Conservation (phyloP, 495 filamentous ascomycete genomes). For the Penicillium riverlandense region DNA sequence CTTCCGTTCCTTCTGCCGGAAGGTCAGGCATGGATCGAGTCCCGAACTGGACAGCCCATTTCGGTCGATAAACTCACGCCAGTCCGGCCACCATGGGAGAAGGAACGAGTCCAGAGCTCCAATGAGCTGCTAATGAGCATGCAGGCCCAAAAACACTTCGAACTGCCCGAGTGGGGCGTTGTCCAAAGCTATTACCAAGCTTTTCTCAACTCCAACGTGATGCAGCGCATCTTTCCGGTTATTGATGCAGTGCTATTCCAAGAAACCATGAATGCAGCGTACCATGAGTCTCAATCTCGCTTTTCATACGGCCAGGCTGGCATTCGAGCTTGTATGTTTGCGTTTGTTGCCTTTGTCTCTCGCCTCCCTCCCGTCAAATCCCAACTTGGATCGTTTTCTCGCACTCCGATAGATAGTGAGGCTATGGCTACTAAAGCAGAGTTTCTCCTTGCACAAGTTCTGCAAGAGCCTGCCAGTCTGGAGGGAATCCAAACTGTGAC, state of each 20-base stretch:
- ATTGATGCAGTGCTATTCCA: slow-evolving; percentile 33
- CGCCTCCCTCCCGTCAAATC: slow-evolving; percentile 18
- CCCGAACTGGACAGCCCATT: slow-evolving; percentile 36
- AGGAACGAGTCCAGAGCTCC: slow-evolving; percentile 20
- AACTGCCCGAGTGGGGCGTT: slow-evolving; percentile 18
- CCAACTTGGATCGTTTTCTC: not conserved
- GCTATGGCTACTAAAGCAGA: slow-evolving; percentile 28
- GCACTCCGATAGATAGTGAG: slow-evolving; percentile 25
- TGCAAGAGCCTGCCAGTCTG: slow-evolving; percentile 32
- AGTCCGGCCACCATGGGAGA: slow-evolving; percentile 26
- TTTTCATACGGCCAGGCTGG: slow-evolving; percentile 14
- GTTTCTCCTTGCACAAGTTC: slow-evolving; percentile 29
- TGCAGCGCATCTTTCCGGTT: slow-evolving; percentile 37
- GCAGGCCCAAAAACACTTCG: slow-evolving; percentile 13
- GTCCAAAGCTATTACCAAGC: slow-evolving; percentile 17
- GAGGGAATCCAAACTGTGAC: slow-evolving; percentile 35
- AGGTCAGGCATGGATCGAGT: slow-evolving; percentile 39
- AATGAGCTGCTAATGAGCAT: slow-evolving; percentile 18
- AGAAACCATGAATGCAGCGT: slow-evolving; percentile 35
- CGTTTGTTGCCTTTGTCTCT: slow-evolving; percentile 34
- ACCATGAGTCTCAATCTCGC: slow-evolving; percentile 12
- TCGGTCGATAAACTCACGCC: slow-evolving; percentile 29
- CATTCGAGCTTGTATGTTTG: slow-evolving; percentile 35
- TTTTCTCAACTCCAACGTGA: slow-evolving; percentile 17
- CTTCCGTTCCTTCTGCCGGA: slow-evolving; percentile 39